These are phyloP conservation scores for Chalciporus sphaerocephalus DNA, from an alignment of 768 basidiomycete genomes.

Conservation along the genomic window DNA sequence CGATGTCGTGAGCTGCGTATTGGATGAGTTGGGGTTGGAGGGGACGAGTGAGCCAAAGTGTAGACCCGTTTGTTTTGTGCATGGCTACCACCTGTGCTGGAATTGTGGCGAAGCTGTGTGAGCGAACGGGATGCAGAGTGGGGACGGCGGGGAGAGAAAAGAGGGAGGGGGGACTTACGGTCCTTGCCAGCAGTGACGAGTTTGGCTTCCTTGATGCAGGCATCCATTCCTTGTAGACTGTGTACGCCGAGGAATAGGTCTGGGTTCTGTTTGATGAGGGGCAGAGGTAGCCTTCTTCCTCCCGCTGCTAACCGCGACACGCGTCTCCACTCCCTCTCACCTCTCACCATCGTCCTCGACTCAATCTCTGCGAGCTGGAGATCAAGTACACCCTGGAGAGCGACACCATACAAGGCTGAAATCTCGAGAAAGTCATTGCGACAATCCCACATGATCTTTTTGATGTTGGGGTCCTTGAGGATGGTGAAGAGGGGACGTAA, in stretches of 20 bases:
- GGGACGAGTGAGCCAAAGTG: constrained; percentile 36
- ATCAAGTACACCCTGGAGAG: constrained; percentile 34
- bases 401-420: constrained; percentile 22
- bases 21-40: constrained; percentile 33
- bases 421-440: constrained; percentile 40
- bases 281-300: constrained; percentile 22
- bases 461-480: constrained; percentile 26
- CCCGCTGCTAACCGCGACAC: constrained; percentile 23
- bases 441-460: constrained; percentile 43
- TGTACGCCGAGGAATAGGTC: constrained; percentile 31
- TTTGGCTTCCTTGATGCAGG: constrained; percentile 26
- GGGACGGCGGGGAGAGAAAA: neutral
- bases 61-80: constrained; percentile 30
- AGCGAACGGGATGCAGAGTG: neutral
- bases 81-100: constrained; percentile 35
- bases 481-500: constrained; percentile 26
- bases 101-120: neutral
- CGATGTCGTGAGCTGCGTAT: constrained; percentile 43
- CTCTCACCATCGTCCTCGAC: constrained; percentile 23
- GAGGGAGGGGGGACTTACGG: constrained; percentile 22
- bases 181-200: constrained; percentile 30
- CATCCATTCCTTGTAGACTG: constrained; percentile 34
- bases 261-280: constrained; percentile 22
- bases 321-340: constrained; percentile 27
- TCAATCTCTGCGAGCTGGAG: constrained; percentile 39